Evolutionary conservation across 805 yeast genomes (phyloP).

Genomic region (Hanseniaspora vineae): DNA sequence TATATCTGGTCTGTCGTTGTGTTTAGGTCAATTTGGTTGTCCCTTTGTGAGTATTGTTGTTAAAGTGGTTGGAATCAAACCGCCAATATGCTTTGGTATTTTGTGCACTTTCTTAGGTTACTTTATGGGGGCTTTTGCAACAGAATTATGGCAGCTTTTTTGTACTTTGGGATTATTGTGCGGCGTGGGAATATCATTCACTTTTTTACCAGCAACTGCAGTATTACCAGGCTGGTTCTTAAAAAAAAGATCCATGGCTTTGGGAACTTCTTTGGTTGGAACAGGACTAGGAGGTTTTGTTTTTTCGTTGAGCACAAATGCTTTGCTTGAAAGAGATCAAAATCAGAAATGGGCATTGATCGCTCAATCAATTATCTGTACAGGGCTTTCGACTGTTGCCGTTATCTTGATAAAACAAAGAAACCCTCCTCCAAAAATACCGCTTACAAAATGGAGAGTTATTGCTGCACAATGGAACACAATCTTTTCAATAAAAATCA

Average conservation of each 20-base stretch:
- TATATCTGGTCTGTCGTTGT: slow-evolving; percentile 54
- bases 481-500: slow-evolving; percentile 24
- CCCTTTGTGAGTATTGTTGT: slow-evolving; percentile 41
- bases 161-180: slow-evolving; percentile 55
- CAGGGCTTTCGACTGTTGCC: slow-evolving; percentile 27
- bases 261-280: slow-evolving; percentile 37
- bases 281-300: slow-evolving; percentile 42
- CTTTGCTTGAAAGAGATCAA: slow-evolving; percentile 29
- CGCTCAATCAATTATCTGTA: slow-evolving; percentile 29
- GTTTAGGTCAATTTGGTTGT: slow-evolving; percentile 40
- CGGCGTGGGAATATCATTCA: slow-evolving; percentile 38
- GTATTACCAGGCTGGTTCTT: slow-evolving; percentile 61
- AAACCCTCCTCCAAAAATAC: slow-evolving; percentile 20
- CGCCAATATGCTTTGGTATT: slow-evolving; percentile 37
- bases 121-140: slow-evolving; percentile 47
- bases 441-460: slow-evolving; percentile 14
- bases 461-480: slow-evolving; percentile 15
- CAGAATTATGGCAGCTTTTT: slow-evolving; percentile 50
- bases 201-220: slow-evolving; percentile 45
- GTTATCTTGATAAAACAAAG: slow-evolving; percentile 34
- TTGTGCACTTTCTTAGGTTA: slow-evolving; percentile 39
- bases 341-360: slow-evolving; percentile 36
- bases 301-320: slow-evolving; percentile 29
- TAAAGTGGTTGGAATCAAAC: slow-evolving; percentile 36
- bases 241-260: slow-evolving; percentile 43